Evolutionary conservation across 2,329 filamentous ascomycete genomes (phyloP).

Genomic region (Colletotrichum sp.): DNA sequence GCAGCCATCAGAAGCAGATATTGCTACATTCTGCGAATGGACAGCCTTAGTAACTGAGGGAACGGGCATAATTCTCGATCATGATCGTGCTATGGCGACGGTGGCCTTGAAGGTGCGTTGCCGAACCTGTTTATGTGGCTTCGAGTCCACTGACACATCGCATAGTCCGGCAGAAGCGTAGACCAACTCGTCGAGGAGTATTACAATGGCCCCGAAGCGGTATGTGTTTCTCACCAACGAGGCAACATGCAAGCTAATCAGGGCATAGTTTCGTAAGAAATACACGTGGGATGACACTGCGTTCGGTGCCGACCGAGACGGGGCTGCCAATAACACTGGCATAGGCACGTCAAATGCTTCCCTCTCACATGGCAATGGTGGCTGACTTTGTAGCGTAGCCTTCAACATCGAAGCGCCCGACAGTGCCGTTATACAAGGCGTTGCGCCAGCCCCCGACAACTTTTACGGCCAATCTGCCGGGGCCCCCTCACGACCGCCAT

Average conservation of each 20-base stretch:
- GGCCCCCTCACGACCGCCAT: conserved; percentile 67
- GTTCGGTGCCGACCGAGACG: conserved; percentile 59
- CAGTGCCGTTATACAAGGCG: conserved; percentile 45
- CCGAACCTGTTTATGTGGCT: neutral
- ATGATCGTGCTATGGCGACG: conserved; percentile 44
- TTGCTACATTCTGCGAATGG: conserved; percentile 47
- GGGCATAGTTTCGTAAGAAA: conserved; percentile 47
- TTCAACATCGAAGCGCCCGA: conserved; percentile 62
- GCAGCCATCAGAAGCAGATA: conserved; percentile 40
- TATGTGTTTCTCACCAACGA: neutral
- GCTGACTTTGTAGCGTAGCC: conserved; percentile 35
- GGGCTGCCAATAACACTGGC: conserved; percentile 44
- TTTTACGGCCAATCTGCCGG: conserved; percentile 38
- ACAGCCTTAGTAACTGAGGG: neutral
- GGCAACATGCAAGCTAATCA: neutral
- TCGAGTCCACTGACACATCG: neutral
- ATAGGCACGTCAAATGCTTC: conserved; percentile 43
- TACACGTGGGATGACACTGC: conserved; percentile 62
- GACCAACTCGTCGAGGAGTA: conserved; percentile 57
- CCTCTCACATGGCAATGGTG: neutral
- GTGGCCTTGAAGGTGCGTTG: conserved; percentile 45
- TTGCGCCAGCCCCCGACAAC: conserved; percentile 42
- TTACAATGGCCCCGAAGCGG: conserved; percentile 47
- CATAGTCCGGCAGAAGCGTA: conserved; percentile 49
- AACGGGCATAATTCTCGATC: conserved; percentile 33